Percentiles rank a stretch among this genome's conserved stretches.
Conservation (phyloP, 371 early-diverging fungal species). For the Mucor piriformis region DNA sequence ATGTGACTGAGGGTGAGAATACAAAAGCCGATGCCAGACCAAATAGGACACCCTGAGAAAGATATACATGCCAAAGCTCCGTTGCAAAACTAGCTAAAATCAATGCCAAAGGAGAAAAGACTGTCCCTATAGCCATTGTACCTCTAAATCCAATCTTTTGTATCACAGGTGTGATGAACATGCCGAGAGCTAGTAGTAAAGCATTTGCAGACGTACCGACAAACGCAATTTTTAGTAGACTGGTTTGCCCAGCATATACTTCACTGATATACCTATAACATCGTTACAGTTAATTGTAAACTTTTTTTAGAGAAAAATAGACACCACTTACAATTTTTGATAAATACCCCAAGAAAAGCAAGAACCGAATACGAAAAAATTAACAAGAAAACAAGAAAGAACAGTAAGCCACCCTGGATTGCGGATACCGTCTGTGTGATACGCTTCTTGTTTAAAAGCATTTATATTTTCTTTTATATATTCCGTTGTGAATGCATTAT, state of each 20-base stretch:
- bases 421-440: constrained; percentile 36
- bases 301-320: neutral
- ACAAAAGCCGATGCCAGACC: constrained; percentile 58
- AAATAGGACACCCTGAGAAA: constrained; percentile 67
- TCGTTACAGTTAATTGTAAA: neutral
- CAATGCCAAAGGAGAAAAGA: constrained; percentile 54
- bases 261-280: constrained; percentile 36
- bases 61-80: constrained; percentile 60
- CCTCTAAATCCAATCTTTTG: constrained; percentile 57
- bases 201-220: constrained; percentile 58
- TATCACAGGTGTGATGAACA: constrained; percentile 66
- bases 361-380: constrained; percentile 62
- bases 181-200: constrained; percentile 49
- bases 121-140: constrained; percentile 62
- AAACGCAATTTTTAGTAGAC: constrained; percentile 51
- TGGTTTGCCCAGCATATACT: constrained; percentile 34
- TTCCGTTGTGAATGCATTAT: neutral
- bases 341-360: constrained; percentile 62
- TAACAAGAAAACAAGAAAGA: constrained; percentile 54
- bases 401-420: constrained; percentile 56
- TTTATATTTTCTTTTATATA: neutral
- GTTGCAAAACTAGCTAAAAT: constrained; percentile 62
- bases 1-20: constrained; percentile 65
- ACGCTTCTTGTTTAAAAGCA: constrained; percentile 20
- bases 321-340: constrained; percentile 43